Evolutionary conservation across 2,329 filamentous ascomycete species (phyloP).

Genomic region (Trichothecium sympodiale): DNA sequence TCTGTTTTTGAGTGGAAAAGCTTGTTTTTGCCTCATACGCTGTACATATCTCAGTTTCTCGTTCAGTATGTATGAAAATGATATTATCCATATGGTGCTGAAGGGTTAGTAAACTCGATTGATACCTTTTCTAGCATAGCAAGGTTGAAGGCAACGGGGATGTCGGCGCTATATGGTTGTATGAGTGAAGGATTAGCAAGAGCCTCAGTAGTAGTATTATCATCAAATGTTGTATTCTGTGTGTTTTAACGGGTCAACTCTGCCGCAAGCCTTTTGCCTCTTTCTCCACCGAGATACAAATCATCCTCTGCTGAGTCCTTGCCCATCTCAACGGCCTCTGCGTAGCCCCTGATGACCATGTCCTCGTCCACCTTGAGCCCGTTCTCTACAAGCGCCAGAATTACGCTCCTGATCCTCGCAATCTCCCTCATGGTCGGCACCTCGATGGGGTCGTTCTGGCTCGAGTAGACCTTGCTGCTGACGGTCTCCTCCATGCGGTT

Average conservation of each 20-base stretch:
- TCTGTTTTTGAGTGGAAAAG: too few relatives aligned
- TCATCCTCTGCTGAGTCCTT: slow-evolving; percentile 48
- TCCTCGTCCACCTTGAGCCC: slow-evolving; percentile 84
- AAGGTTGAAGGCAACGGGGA: too few relatives aligned
- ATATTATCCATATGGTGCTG: too few relatives aligned
- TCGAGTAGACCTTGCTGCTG: slow-evolving; percentile 79
- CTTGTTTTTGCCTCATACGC: too few relatives aligned
- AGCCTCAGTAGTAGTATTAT: background rate
- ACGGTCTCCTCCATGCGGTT: slow-evolving; percentile 83
- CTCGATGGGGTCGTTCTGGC: slow-evolving; percentile 81
- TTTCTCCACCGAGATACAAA: slow-evolving; percentile 48
- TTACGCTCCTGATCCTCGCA: slow-evolving; percentile 67
- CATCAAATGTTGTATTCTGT: background rate
- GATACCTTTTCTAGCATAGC: too few relatives aligned
- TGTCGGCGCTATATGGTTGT: too few relatives aligned
- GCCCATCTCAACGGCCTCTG: slow-evolving; percentile 66
- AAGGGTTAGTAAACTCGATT: too few relatives aligned
- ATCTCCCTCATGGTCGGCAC: slow-evolving; percentile 78
- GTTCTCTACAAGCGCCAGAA: slow-evolving; percentile 71
- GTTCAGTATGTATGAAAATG: too few relatives aligned
- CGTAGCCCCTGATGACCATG: slow-evolving; percentile 72
- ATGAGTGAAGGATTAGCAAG: too few relatives aligned
- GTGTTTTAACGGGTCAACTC: slow-evolving; percentile 10
- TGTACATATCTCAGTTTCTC: too few relatives aligned
- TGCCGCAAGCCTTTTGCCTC: slow-evolving; percentile 38